Evolutionary conservation across 2,329 filamentous ascomycete species (phyloP).

Genomic region (Ascochyta lentis): DNA sequence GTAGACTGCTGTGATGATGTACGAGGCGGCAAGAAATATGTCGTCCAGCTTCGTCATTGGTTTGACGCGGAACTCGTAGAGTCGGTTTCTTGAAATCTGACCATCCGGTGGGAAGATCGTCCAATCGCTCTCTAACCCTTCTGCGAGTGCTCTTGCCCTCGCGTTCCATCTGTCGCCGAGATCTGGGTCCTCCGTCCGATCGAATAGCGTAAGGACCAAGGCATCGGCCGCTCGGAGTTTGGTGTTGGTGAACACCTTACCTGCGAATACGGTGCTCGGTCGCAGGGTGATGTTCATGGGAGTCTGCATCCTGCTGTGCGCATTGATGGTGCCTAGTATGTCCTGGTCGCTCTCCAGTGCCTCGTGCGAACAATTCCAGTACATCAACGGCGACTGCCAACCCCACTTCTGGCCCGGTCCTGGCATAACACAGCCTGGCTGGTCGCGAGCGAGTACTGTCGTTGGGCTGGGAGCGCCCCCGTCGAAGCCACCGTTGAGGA

Average conservation of each 20-base stretch:
- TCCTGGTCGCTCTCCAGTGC: slow-evolving; percentile 67
- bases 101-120: slow-evolving; percentile 69
- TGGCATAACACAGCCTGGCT: slow-evolving; percentile 26
- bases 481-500: slow-evolving; percentile 61
- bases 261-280: slow-evolving; percentile 81
- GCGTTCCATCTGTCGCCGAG: slow-evolving; percentile 71
- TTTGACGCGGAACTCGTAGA: slow-evolving; percentile 81
- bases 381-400: slow-evolving; percentile 82
- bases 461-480: neutral
- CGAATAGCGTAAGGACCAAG: slow-evolving; percentile 77
- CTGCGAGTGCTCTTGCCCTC: slow-evolving; percentile 62
- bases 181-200: slow-evolving; percentile 69
- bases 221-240: slow-evolving; percentile 75
- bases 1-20: slow-evolving; percentile 68
- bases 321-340: slow-evolving; percentile 73
- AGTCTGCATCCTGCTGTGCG: slow-evolving; percentile 66
- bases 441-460: slow-evolving; percentile 3
- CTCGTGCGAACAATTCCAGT: slow-evolving; percentile 73
- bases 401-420: slow-evolving; percentile 72
- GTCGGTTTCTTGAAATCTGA: slow-evolving; percentile 60
- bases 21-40: slow-evolving; percentile 68
- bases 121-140: slow-evolving; percentile 62
- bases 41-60: slow-evolving; percentile 74
- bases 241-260: slow-evolving; percentile 75
- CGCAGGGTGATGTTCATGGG: slow-evolving; percentile 76